phyloP scores from a whole-genome alignment of 352 stramenopile genomes.

The Globisporangium radiosum region DNA sequence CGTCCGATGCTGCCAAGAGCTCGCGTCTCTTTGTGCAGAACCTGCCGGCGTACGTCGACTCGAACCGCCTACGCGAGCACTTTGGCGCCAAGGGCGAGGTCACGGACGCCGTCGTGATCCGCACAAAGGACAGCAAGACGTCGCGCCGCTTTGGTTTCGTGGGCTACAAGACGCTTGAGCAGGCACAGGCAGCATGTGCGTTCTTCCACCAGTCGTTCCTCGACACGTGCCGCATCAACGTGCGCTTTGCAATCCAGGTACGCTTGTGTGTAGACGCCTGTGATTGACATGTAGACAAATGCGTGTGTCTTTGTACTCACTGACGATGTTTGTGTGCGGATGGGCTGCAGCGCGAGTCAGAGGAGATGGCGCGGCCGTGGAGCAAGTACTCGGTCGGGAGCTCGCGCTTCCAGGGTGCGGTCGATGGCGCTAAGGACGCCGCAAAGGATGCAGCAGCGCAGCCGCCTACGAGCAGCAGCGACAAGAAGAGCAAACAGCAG shows the following conservation, averaged over 20 bases:
- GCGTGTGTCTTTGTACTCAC: slow-evolving; percentile 4
- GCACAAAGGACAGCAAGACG: slow-evolving; percentile 85
- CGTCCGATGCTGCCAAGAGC: slow-evolving; percentile 8
- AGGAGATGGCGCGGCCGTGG: slow-evolving; percentile 69
- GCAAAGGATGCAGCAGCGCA: slow-evolving; percentile 14
- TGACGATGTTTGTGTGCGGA: background rate
- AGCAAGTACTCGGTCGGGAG: slow-evolving; percentile 87
- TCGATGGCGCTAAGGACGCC: slow-evolving; percentile 10
- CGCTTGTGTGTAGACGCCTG: background rate
- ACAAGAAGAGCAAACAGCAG: slow-evolving; percentile 32
- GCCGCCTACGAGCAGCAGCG: background rate
- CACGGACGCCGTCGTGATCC: slow-evolving; percentile 85
- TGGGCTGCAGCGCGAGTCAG: slow-evolving; percentile 32
- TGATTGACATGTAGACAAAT: background rate
- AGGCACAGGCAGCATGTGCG: slow-evolving; percentile 44
- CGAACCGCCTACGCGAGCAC: slow-evolving; percentile 60
- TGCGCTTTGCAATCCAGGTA: slow-evolving; percentile 76
- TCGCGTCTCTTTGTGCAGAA: slow-evolving; percentile 83
- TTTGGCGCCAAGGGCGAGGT: slow-evolving; percentile 77
- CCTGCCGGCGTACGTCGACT: slow-evolving; percentile 72
- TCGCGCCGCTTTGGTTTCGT: slow-evolving; percentile 83
- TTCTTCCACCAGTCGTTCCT: slow-evolving; percentile 89
- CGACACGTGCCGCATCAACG: slow-evolving; percentile 81
- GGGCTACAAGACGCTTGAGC: slow-evolving; percentile 62
- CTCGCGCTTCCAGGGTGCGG: slow-evolving; percentile 46